phyloP scores from a whole-genome alignment of 2,329 filamentous ascomycete genomes.

The Graphilbum fragrans region DNA sequence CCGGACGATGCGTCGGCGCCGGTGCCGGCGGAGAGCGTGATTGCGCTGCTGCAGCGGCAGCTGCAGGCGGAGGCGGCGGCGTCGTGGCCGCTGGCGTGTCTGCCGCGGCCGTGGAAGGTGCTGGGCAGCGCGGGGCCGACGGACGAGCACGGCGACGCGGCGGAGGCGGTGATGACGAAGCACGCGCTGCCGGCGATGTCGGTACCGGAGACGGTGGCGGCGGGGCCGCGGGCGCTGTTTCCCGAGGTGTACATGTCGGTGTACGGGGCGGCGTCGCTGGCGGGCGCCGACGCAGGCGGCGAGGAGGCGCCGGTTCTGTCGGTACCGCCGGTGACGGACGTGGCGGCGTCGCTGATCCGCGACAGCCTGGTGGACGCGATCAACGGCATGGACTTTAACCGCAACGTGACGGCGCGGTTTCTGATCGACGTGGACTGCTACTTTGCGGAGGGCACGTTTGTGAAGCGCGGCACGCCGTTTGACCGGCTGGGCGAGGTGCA shows the following conservation, averaged over 20 bases:
- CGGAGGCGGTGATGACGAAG: conserved; percentile 46
- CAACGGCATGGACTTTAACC: conserved; percentile 87
- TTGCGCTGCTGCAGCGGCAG: conserved; percentile 76
- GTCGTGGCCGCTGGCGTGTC: conserved; percentile 61
- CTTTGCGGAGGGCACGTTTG: conserved; percentile 79
- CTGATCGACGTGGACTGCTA: conserved; percentile 93
- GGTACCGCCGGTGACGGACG: conserved; percentile 63
- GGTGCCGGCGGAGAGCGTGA: conserved; percentile 53
- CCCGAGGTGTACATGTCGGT: conserved; percentile 93
- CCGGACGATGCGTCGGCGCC: conserved; percentile 46
- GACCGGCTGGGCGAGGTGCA: conserved; percentile 70
- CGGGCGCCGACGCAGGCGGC: conserved; percentile 1
- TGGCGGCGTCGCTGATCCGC: conserved; percentile 72
- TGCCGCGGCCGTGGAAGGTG: conserved; percentile 58
- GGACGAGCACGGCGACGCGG: conserved; percentile 47
- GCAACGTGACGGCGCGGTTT: conserved; percentile 73
- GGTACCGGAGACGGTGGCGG: conserved; percentile 63
- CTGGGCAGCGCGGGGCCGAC: no score
- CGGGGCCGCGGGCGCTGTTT: conserved; percentile 67
- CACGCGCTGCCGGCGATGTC: conserved; percentile 66
- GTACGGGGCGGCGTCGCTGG: conserved; percentile 32
- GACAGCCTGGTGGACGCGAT: conserved; percentile 86
- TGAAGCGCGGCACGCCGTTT: conserved; percentile 85
- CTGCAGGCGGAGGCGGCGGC: conserved; percentile 63
- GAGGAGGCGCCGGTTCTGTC: conserved; percentile 59